phyloP scores from a whole-genome alignment of 179 eudicot genomes.

The Vitellaria paradoxa region DNA sequence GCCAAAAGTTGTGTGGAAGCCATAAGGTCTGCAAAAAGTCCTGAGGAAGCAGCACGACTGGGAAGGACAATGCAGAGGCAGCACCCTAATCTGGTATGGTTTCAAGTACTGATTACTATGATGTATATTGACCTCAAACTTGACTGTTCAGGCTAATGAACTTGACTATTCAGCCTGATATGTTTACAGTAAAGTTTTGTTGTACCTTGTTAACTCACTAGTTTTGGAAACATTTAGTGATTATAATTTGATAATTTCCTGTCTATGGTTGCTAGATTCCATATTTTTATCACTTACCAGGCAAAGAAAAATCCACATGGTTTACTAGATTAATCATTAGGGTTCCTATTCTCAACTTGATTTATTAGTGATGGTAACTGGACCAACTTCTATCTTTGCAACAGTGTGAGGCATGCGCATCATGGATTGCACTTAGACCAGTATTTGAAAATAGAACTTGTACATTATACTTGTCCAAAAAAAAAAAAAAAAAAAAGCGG shows the following conservation, averaged over 20 bases:
- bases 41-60: constrained; percentile 96
- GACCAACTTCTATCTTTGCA: neutral
- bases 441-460: neutral
- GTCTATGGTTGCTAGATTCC: neutral
- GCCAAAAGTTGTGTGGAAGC: constrained; percentile 65
- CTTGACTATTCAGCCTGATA: neutral
- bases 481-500: neutral
- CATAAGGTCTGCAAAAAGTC: constrained; percentile 76
- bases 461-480: too few species aligned
- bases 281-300: too few species aligned
- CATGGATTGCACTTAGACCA: neutral
- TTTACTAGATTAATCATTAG: neutral
- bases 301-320: too few species aligned
- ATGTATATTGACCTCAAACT: neutral
- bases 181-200: neutral
- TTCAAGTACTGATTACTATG: neutral
- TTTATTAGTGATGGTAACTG: neutral
- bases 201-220: neutral
- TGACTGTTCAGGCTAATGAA: neutral
- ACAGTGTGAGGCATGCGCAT: neutral
- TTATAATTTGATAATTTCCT: neutral
- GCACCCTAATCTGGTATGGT: constrained; percentile 71
- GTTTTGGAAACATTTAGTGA: neutral
- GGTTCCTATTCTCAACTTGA: neutral
- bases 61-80: constrained; percentile 84